Evolutionary conservation across 2,329 filamentous ascomycete species (phyloP).

Genomic region (Colletotrichum sp.): DNA sequence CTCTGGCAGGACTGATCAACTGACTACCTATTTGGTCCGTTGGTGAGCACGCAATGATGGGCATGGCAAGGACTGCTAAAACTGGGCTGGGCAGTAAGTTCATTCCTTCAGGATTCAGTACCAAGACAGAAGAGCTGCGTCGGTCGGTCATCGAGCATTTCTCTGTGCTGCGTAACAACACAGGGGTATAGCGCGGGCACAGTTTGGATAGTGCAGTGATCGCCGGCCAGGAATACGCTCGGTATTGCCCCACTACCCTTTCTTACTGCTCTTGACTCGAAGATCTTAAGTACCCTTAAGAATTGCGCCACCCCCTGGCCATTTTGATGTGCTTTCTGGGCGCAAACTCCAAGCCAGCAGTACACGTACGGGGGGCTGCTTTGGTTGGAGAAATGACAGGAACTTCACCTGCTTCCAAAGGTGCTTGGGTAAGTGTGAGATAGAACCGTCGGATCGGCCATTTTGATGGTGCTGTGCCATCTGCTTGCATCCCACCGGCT

Average conservation of each 20-base stretch:
- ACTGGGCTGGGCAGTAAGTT: fast-evolving
- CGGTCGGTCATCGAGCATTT: fast-evolving
- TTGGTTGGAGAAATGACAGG: not conserved
- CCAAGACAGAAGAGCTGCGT: fast-evolving
- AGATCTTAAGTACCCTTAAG: fast-evolving
- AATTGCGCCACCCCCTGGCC: not conserved
- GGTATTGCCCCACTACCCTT: not conserved
- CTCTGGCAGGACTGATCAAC: not conserved
- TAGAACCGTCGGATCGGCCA: not conserved
- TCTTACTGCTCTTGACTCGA: not conserved
- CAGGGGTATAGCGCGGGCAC: not conserved
- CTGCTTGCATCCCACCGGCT: not conserved
- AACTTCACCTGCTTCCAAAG: not conserved
- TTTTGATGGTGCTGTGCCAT: not conserved
- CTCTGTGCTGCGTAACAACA: not conserved
- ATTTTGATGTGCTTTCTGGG: not conserved
- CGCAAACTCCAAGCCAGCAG: not conserved
- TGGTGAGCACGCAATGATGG: not conserved
- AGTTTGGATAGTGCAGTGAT: not conserved
- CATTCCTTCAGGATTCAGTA: fast-evolving
- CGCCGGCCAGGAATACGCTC: not conserved
- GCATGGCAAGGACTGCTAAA: fast-evolving
- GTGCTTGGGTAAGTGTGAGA: not conserved
- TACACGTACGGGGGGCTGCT: not conserved
- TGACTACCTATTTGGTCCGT: not conserved